These are phyloP conservation scores for Gonium pectorale DNA, from an alignment of 139 green algal genomes.

Conservation along the genomic window DNA sequence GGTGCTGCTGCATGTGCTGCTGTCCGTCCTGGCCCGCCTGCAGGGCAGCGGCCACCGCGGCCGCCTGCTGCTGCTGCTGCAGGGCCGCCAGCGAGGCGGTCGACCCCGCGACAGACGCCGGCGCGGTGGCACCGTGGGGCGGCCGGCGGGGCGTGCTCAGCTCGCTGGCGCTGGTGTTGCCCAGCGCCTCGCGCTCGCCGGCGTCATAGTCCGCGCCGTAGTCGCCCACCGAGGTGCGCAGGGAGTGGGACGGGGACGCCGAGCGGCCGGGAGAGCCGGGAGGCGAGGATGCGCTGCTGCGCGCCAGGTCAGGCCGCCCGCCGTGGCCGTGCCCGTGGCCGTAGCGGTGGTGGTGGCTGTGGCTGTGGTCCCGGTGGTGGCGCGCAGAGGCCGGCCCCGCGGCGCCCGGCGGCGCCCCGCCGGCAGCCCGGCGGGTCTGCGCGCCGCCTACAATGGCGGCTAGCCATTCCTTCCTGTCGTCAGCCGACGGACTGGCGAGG, in stretches of 20 bases:
- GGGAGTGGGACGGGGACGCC: neutral
- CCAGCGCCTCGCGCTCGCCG: neutral
- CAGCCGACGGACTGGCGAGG: neutral
- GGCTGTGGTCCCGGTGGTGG: too few species aligned
- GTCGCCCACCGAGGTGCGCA: constrained; percentile 3
- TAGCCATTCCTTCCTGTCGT: constrained; percentile 36
- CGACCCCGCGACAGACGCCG: neutral
- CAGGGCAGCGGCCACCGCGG: too few species aligned
- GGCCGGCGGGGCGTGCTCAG: neutral
- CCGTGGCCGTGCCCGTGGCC: neutral
- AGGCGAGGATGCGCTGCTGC: constrained; percentile 26
- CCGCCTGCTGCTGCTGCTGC: constrained; percentile 23
- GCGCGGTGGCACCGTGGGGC: neutral
- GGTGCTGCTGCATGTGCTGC: neutral
- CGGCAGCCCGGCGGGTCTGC: too few species aligned
- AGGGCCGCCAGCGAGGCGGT: neutral
- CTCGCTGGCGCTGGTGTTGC: neutral
- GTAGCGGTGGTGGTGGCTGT: neutral
- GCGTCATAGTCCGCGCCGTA: neutral
- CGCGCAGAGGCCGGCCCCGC: too few species aligned
- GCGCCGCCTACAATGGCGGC: neutral
- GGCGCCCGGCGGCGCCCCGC: too few species aligned
- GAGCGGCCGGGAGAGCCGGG: constrained; percentile 1
- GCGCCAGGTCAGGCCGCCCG: neutral
- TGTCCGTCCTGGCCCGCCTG: too few species aligned